phyloP scores from a whole-genome alignment of 495 filamentous ascomycete genomes.

The Tuber calosporum region DNA sequence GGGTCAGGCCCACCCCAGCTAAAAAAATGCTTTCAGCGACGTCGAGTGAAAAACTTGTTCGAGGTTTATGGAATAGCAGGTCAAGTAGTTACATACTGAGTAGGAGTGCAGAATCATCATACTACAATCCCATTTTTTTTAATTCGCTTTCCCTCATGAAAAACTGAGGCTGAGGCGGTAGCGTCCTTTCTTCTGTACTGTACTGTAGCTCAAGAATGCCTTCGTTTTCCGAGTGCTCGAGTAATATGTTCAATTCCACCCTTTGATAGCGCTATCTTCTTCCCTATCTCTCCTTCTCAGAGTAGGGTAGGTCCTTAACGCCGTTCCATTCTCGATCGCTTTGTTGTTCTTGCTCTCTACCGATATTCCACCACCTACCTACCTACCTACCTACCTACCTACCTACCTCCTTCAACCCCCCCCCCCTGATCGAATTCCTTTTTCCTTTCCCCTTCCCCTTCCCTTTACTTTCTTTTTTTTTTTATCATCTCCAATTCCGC shows the following conservation, averaged over 20 bases:
- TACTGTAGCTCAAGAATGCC: neutral
- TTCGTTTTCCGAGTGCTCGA: neutral
- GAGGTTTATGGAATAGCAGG: neutral
- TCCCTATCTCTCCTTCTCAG: neutral
- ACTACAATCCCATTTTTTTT: neutral
- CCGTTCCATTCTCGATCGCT: conserved; percentile 26
- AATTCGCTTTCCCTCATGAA: neutral
- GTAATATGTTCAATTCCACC: neutral
- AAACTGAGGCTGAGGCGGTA: neutral
- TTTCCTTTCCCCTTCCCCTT: neutral
- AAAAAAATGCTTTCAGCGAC: neutral
- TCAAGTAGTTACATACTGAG: neutral
- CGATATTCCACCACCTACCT: neutral
- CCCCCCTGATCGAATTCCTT: conserved; percentile 5
- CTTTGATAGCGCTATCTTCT: neutral
- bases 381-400: no score
- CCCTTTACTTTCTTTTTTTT: no score
- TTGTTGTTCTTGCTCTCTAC: neutral
- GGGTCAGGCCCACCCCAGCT: neutral
- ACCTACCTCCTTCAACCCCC: conserved; percentile 10
- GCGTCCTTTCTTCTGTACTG: neutral
- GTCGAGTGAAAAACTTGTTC: neutral
- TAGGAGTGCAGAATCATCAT: neutral
- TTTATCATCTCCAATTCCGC: neutral
- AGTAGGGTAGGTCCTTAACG: conserved; percentile 28